Conservation (phyloP, 1,284 basidiomycete genomes). For the Ganoderma resinaceum region DNA sequence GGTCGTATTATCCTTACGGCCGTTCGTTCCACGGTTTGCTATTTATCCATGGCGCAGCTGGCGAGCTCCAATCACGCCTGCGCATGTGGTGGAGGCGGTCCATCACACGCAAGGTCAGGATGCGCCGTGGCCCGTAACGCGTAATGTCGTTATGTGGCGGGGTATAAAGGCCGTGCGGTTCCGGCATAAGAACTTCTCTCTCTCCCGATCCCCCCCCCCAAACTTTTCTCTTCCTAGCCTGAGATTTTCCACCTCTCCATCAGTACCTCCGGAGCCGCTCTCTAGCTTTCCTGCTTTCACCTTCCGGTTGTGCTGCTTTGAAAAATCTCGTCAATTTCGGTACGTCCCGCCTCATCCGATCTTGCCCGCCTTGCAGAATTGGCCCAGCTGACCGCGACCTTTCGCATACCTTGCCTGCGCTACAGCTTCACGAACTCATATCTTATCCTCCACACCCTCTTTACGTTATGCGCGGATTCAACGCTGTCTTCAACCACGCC, state of each 20-base stretch:
- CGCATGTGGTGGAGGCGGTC: background rate
- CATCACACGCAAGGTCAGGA: background rate
- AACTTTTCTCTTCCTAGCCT: background rate
- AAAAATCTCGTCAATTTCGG: background rate
- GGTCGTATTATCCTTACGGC: background rate
- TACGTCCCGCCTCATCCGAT: background rate
- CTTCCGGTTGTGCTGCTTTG: background rate
- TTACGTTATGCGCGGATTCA: slow-evolving; percentile 15
- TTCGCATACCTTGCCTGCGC: background rate
- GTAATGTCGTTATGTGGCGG: background rate
- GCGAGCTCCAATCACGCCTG: background rate
- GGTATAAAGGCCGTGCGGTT: background rate
- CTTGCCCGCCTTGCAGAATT: background rate
- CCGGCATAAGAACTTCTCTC: background rate
- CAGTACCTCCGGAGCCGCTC: background rate
- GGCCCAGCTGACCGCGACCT: background rate
- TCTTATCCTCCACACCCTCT: background rate
- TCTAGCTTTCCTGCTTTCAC: background rate
- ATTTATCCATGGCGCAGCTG: background rate
- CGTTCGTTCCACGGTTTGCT: background rate
- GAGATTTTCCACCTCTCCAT: background rate
- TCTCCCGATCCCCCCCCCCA: background rate
- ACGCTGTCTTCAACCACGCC: slow-evolving; percentile 25
- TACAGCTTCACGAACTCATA: background rate
- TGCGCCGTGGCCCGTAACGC: background rate